These are phyloP conservation scores for Colletotrichum eremochloae DNA, from an alignment of 2,329 filamentous ascomycete genomes.

Conservation along the genomic window DNA sequence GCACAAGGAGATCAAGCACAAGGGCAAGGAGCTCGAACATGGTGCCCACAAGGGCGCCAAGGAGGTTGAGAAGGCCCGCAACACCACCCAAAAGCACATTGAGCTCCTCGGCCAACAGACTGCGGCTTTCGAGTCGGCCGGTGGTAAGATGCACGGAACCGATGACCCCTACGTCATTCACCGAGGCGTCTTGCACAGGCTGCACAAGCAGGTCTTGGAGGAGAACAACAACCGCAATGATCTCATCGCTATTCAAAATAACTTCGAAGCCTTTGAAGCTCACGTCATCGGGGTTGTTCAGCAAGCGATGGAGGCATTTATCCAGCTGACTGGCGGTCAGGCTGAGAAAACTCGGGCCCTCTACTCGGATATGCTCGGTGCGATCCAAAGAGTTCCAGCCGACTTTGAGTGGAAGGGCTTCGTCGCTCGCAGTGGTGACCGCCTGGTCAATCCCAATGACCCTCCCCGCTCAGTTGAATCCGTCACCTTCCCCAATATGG, in stretches of 20 bases:
- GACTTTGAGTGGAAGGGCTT: constrained; percentile 97
- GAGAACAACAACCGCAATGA: constrained; percentile 98
- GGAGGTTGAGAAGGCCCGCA: constrained; percentile 90
- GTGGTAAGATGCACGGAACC: constrained; percentile 75
- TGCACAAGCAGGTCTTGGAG: constrained; percentile 91
- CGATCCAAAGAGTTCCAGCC: constrained; percentile 80
- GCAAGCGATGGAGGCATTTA: constrained; percentile 85
- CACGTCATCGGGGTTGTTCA: constrained; percentile 89
- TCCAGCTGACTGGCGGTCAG: constrained; percentile 83
- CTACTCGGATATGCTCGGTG: constrained; percentile 85
- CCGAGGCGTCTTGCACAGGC: constrained; percentile 83
- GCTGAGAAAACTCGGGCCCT: constrained; percentile 84
- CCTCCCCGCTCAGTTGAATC: constrained; percentile 79
- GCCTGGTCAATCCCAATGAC: constrained; percentile 83
- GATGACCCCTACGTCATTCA: constrained; percentile 92
- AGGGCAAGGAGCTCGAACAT: constrained; percentile 87
- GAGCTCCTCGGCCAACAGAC: constrained; percentile 91
- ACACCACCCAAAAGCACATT: constrained; percentile 92
- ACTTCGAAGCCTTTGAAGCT: constrained; percentile 87
- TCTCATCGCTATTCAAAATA: constrained; percentile 89
- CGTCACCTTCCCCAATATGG: constrained; percentile 89
- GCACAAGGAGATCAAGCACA: constrained; percentile 97
- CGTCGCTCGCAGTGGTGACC: constrained; percentile 74
- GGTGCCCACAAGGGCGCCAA: constrained; percentile 89
- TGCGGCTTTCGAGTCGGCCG: constrained; percentile 81